Evolutionary conservation across 352 stramenopile species (phyloP).

Genomic region (Globisporangium cylindrosporum): DNA sequence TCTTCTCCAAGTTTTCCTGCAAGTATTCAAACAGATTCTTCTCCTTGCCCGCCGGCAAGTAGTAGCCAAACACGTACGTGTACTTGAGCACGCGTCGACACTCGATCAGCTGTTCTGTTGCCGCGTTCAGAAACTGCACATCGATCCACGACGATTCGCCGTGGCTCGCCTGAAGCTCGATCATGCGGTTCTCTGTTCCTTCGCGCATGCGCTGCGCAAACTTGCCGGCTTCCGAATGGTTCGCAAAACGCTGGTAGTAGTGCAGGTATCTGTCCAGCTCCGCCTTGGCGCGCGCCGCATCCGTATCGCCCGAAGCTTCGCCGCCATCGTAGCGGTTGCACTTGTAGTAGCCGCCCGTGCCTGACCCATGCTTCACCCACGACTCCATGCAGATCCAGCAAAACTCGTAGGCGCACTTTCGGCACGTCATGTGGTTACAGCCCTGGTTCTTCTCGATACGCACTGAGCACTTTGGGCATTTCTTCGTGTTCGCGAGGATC

Average conservation of each 20-base stretch:
- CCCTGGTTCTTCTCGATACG: conserved; percentile 99
- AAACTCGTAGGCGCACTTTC: conserved; percentile 93
- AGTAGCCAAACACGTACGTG: conserved; percentile 97
- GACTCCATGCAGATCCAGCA: conserved; percentile 98
- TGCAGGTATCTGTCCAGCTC: conserved; percentile 99
- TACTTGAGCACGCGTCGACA: conserved; percentile 98
- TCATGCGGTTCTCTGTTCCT: conserved; percentile 94
- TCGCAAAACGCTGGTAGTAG: conserved; percentile 99
- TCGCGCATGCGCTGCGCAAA: conserved; percentile 97
- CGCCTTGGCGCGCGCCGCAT: conserved; percentile 91
- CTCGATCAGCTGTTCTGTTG: conserved; percentile 96
- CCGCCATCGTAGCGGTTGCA: conserved; percentile 97
- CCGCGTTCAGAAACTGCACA: conserved; percentile 97
- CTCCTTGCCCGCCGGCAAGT: conserved; percentile 84
- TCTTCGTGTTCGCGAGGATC: conserved; percentile 99
- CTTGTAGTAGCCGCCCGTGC: conserved; percentile 99
- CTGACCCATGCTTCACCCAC: conserved; percentile 95
- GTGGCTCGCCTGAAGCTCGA: conserved; percentile 93
- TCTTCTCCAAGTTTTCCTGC: conserved; percentile 93
- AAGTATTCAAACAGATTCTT: conserved; percentile 95
- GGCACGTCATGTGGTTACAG: conserved; percentile 99
- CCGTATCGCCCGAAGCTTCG: conserved; percentile 51
- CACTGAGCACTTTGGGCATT: conserved; percentile 97
- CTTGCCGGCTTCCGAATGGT: conserved; percentile 95
- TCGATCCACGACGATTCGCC: conserved; percentile 94